Percentiles rank a stretch among this genome's conserved stretches.
Evolutionary conservation across 2,329 filamentous ascomycete genomes (phyloP).

Genomic region (Stagonosporopsis rhizophila): DNA sequence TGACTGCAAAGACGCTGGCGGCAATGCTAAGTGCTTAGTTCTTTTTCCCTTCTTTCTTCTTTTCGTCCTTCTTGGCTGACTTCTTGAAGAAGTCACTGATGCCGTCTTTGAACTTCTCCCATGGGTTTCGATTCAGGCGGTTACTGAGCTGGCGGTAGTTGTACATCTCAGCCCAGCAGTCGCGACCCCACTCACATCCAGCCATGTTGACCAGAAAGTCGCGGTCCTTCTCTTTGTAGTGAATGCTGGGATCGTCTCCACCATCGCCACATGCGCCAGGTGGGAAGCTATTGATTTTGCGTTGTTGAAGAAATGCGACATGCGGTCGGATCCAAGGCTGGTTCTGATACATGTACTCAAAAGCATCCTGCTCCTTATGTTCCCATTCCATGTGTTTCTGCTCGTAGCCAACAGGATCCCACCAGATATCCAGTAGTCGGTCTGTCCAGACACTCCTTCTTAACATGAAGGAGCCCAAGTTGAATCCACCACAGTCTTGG

Average conservation of each 20-base stretch:
- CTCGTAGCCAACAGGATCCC: conserved; percentile 97
- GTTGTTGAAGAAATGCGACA: conserved; percentile 87
- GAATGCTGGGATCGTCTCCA: conserved; percentile 75
- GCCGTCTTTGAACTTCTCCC: conserved; percentile 70
- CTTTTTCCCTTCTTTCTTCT: conserved; percentile 29
- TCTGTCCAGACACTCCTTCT: conserved; percentile 88
- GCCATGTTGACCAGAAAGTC: conserved; percentile 99
- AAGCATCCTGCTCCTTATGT: conserved; percentile 95
- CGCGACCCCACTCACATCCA: conserved; percentile 93
- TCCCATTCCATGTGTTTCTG: conserved; percentile 99
- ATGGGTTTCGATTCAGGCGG: conserved; percentile 80
- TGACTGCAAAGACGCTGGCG: background rate
- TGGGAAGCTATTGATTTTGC: conserved; percentile 94
- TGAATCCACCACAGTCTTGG: conserved; percentile 96
- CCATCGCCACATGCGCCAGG: conserved; percentile 84
- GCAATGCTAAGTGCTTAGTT: background rate
- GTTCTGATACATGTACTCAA: conserved; percentile 88
- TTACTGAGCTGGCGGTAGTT: conserved; percentile 92
- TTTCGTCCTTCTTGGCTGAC: conserved; percentile 36
- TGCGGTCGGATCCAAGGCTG: conserved; percentile 94
- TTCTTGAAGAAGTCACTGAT: conserved; percentile 50
- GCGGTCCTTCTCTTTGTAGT: conserved; percentile 83
- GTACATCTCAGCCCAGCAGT: conserved; percentile 99
- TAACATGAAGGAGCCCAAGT: conserved; percentile 93
- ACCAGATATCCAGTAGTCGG: conserved; percentile 92